phyloP scores from a whole-genome alignment of 345 rosid genomes.

The Gossypium bickii region DNA sequence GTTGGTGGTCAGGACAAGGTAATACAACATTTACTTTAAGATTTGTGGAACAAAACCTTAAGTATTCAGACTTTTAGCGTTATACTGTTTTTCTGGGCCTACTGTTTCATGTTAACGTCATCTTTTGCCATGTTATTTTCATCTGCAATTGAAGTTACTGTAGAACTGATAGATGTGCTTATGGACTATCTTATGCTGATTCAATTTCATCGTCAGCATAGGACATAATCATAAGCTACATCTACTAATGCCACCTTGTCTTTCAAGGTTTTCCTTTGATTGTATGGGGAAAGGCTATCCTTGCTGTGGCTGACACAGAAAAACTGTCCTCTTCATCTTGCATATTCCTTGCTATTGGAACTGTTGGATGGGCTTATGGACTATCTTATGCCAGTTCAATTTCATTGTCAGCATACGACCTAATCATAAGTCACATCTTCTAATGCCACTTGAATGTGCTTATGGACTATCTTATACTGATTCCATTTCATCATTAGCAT shows the following conservation, averaged over 20 bases:
- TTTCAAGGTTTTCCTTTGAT: neutral
- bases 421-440: conserved; percentile 20
- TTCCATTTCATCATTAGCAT: conserved; percentile 14
- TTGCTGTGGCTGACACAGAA: neutral
- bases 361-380: neutral
- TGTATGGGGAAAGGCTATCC: conserved; percentile 13
- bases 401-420: conserved; percentile 21
- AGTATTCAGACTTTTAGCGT: neutral
- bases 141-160: no score
- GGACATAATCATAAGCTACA: conserved; percentile 29
- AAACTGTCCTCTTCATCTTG: neutral
- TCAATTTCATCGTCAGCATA: conserved; percentile 16
- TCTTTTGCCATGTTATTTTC: neutral
- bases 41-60: neutral
- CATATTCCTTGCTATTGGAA: neutral
- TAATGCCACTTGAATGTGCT: neutral
- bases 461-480: conserved; percentile 17
- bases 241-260: neutral
- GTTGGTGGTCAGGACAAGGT: conserved; percentile 83
- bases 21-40: neutral
- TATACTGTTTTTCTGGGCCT: neutral
- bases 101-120: neutral
- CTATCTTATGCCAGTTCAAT: neutral
- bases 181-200: conserved; percentile 19
- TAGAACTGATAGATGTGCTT: neutral